Conservation (phyloP, 768 basidiomycete species). For the Cubamyces lactineus region DNA sequence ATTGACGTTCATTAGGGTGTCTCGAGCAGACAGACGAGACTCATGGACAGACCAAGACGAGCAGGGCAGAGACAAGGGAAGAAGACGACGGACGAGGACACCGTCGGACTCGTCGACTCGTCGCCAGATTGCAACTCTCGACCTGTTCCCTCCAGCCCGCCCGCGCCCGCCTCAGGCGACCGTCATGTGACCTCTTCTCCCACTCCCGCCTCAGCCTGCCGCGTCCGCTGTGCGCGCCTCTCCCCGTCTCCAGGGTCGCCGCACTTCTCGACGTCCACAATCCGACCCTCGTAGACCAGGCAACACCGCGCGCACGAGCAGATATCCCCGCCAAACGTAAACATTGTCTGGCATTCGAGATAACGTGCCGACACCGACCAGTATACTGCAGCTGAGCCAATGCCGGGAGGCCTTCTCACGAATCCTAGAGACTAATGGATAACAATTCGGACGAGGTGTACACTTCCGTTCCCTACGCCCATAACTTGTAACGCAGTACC, state of each 20-base stretch:
- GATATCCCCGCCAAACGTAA: too few relatives aligned
- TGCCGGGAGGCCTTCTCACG: too few relatives aligned
- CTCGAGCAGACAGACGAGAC: slow-evolving; percentile 5
- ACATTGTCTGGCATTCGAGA: too few relatives aligned
- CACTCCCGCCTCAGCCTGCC: background rate
- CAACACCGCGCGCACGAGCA: too few relatives aligned
- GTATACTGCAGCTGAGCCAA: too few relatives aligned
- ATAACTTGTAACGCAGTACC: background rate
- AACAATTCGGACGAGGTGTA: too few relatives aligned
- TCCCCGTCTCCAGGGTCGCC: too few relatives aligned
- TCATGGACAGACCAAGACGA: slow-evolving; percentile 9
- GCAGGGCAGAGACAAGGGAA: background rate
- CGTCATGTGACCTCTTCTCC: slow-evolving; percentile 19
- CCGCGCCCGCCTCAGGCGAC: slow-evolving; percentile 13
- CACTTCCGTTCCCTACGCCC: background rate
- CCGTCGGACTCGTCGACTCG: slow-evolving; percentile 15
- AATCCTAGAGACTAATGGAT: too few relatives aligned
- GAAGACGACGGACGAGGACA: slow-evolving; percentile 7
- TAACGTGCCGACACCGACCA: too few relatives aligned
- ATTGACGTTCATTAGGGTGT: slow-evolving; percentile 21
- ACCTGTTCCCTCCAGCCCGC: slow-evolving; percentile 2
- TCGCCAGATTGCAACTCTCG: slow-evolving; percentile 20
- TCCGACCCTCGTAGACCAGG: too few relatives aligned
- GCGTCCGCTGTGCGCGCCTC: background rate
- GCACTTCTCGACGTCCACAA: too few relatives aligned